These are phyloP conservation scores for Sugiyamaella qingdaonensis DNA, from an alignment of 805 yeast species.

Conservation along the genomic window DNA sequence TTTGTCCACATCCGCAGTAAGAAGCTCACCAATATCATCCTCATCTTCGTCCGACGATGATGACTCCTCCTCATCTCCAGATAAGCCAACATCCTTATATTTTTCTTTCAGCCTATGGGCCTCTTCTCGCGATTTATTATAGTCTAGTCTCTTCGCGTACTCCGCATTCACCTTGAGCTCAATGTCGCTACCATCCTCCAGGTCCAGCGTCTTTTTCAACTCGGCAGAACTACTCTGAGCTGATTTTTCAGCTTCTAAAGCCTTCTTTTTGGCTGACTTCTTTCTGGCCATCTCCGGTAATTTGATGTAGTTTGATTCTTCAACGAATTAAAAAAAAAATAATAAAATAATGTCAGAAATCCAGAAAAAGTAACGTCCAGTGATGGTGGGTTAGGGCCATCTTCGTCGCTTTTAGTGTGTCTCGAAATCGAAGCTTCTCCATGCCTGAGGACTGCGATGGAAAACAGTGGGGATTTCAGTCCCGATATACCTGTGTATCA, in stretches of 20 bases:
- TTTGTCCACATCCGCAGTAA: slow-evolving; percentile 79
- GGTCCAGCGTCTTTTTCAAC: neutral
- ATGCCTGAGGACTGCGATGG: neutral
- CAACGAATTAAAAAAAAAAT: too few relatives aligned
- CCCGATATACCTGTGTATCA: neutral
- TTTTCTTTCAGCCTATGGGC: slow-evolving; percentile 25
- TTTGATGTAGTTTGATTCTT: too few relatives aligned
- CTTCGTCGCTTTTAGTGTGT: neutral
- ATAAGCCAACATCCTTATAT: slow-evolving; percentile 31
- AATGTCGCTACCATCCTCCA: slow-evolving; percentile 17
- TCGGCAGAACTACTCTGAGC: neutral
- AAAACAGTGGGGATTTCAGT: neutral
- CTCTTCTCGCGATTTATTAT: slow-evolving; percentile 33
- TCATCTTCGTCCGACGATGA: slow-evolving; percentile 59
- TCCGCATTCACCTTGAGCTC: slow-evolving; percentile 24
- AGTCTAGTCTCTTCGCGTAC: slow-evolving; percentile 28
- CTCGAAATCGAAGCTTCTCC: neutral
- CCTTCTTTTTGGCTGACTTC: slow-evolving; percentile 56
- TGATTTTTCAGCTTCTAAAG: neutral
- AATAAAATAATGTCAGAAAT: too few relatives aligned
- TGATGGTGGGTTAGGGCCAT: neutral
- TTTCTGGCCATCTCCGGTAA: slow-evolving; percentile 69
- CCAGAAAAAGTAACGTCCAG: too few relatives aligned
- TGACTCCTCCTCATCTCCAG: slow-evolving; percentile 22
- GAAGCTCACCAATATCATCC: slow-evolving; percentile 85